Base-by-base conservation (phyloP, 148 eudicot species). In the Camellia lanceoleosa region DNA sequence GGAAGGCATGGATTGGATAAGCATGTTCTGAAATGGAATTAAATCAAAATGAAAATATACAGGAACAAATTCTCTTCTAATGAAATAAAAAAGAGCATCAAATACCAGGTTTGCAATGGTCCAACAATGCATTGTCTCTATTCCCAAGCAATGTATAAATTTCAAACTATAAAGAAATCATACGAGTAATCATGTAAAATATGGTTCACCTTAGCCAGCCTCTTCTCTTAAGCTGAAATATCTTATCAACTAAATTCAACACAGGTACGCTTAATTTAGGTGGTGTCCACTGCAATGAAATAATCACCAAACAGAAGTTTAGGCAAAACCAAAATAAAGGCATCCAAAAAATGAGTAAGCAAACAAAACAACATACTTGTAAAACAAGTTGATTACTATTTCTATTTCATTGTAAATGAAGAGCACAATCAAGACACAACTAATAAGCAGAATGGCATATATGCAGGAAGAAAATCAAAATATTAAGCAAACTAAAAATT, bases 161-260 rank as follows among this genome's bases (percentile, higher is more conserved):
- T 67, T 18, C 61, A 78, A 49, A 66, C 49, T 54, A 16, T 56
- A 42, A 65, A 49, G n/a, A 52, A 52, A 67, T 41, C 41, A 66
- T 77, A 63, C 23, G 66, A 51, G 46, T 16, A 67, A 66, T 66
- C 77, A 81, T 74, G 19, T 19, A 71, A 74, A 73, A 81, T n/a
- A 12, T 23, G 30, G 44, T 82, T 73, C 85, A 96, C 99, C 99
- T 96, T 83, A 96, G 86, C 99, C 99, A 96, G 74, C 99, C 99
- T 85, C 99, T 92, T 87, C 88, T 90, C 59, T 93, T 93, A 79
- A 96, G 97, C 86, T 96, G 99, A 90, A 96, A 96, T 69, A 96
- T 86, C 52, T 90, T 96, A 84, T 96, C 99, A 68, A 96, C 99
- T 83, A 96, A 85, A 81, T 96, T 93, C 87, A 96, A 81, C 83